phyloP scores from a whole-genome alignment of 148 eudicot genomes.

The Rhododendron mucronatum region DNA sequence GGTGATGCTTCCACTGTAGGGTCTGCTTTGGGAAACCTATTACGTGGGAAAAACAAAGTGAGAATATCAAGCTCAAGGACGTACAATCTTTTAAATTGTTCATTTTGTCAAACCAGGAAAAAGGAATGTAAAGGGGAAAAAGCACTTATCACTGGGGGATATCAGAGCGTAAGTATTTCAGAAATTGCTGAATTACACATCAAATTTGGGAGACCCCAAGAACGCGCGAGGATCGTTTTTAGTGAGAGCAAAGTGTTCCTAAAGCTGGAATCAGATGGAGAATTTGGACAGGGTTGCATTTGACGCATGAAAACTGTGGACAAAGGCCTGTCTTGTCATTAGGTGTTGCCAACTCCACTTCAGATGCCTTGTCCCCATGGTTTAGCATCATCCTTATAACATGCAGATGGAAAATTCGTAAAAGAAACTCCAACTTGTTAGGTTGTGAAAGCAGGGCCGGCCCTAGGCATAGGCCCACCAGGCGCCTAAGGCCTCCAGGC shows the following conservation, averaged over 20 bases:
- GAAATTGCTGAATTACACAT: background rate
- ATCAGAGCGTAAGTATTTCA: background rate
- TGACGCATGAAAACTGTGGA: background rate
- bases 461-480: too few species aligned
- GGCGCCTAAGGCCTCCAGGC: too few species aligned
- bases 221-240: background rate
- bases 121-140: background rate
- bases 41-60: background rate
- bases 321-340: background rate
- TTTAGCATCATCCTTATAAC: background rate
- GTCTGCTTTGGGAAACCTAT: background rate
- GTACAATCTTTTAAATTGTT: background rate
- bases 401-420: background rate
- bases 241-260: background rate
- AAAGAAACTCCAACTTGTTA: background rate
- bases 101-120: background rate
- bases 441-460: too few species aligned
- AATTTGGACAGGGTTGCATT: background rate
- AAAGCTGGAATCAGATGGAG: background rate
- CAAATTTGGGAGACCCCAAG: background rate
- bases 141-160: background rate
- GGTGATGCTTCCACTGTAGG: background rate
- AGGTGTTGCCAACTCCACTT: background rate
- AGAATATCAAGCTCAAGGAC: background rate
- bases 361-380: background rate